These are phyloP conservation scores for Cicer yamashitae DNA, from an alignment of 306 rosid genomes.

Conservation along the genomic window DNA sequence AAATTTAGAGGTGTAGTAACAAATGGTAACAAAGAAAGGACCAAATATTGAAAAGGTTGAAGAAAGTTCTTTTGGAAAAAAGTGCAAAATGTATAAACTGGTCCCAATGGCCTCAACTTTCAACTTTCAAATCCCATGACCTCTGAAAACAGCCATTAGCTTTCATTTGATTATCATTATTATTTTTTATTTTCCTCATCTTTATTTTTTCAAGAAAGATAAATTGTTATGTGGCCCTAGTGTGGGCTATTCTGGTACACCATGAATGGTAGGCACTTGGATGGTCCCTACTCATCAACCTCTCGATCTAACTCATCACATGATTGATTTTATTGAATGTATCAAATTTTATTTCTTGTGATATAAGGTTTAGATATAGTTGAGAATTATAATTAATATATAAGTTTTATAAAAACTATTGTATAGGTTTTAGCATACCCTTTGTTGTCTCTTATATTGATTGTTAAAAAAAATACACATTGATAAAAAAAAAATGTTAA, in stretches of 20 bases:
- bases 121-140: conserved; percentile 40
- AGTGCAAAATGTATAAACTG: conserved; percentile 49
- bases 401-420: no score
- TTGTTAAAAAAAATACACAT: no score
- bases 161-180: not conserved
- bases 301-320: conserved; percentile 34
- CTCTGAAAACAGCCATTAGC: conserved; percentile 47
- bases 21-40: conserved; percentile 47
- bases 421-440: no score
- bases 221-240: conserved; percentile 4
- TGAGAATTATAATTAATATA: no score
- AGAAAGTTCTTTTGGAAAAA: conserved; percentile 37
- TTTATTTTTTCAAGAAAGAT: conserved; percentile 14
- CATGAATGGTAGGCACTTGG: not conserved
- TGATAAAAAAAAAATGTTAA: no score
- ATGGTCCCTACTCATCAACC: conserved; percentile 37
- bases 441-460: no score
- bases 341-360: not conserved
- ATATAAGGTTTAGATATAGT: no score
- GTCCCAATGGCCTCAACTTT: conserved; percentile 43
- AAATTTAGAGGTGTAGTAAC: conserved; percentile 33
- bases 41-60: conserved; percentile 39
- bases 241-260: conserved; percentile 39
- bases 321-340: conserved; percentile 11
- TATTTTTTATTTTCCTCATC: not conserved